Evolutionary conservation across 176 grass and related monocot genomes (phyloP).

Genomic region (Musa troglodytarum): DNA sequence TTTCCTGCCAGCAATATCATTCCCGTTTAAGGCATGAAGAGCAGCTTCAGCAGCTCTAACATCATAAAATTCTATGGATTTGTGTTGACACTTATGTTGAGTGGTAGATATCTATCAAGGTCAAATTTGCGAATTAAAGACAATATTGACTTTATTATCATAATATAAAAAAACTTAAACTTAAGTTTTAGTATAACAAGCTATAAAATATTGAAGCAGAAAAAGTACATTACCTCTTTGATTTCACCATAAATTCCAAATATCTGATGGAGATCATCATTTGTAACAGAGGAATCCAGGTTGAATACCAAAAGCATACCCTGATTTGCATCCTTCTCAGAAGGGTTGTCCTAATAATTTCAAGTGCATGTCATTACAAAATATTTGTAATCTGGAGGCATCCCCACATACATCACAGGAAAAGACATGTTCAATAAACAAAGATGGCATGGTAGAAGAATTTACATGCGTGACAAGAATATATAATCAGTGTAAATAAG

Average conservation of each 20-base stretch:
- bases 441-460: neutral
- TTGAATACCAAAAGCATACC: slow-evolving; percentile 62
- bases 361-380: slow-evolving; percentile 20
- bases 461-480: neutral
- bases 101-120: slow-evolving; percentile 41
- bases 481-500: neutral
- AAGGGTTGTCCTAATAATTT: slow-evolving; percentile 65
- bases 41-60: slow-evolving; percentile 79
- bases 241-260: slow-evolving; percentile 91
- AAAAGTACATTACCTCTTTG: slow-evolving; percentile 41
- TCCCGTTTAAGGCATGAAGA: slow-evolving; percentile 54
- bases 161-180: neutral
- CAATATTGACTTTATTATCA: neutral
- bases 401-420: neutral
- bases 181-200: neutral
- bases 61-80: slow-evolving; percentile 93
- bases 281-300: slow-evolving; percentile 62
- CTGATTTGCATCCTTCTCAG: slow-evolving; percentile 85
- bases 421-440: neutral
- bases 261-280: slow-evolving; percentile 66
- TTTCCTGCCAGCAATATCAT: slow-evolving; percentile 66
- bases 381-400: neutral
- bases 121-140: neutral
- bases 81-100: slow-evolving; percentile 54
- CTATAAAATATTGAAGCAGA: neutral